phyloP scores from a whole-genome alignment of 176 grass and related monocot genomes.

The Oryza meridionalis region DNA sequence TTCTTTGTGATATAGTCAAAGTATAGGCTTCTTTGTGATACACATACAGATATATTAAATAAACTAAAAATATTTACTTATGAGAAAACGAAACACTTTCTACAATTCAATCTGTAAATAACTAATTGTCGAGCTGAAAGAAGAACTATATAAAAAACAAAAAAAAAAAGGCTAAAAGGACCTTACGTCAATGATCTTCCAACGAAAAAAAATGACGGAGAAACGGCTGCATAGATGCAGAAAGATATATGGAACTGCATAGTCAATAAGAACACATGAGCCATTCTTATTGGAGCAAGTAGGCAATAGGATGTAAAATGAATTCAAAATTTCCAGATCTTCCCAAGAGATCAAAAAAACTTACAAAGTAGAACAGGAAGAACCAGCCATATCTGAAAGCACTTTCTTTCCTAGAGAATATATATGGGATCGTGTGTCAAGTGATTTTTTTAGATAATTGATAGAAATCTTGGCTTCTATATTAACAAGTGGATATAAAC shows the following conservation, averaged over 20 bases:
- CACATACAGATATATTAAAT: not conserved
- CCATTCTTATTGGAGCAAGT: not conserved
- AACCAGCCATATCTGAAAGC: slow-evolving; percentile 91
- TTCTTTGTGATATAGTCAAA: not conserved
- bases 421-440: slow-evolving; percentile 26
- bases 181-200: slow-evolving; percentile 73
- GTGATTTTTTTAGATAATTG: no score
- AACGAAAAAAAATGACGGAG: slow-evolving; percentile 47
- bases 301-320: not conserved
- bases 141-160: not conserved
- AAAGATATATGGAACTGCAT: slow-evolving; percentile 67
- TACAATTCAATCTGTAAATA: not conserved
- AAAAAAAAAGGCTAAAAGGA: not conserved
- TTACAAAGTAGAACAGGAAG: slow-evolving; percentile 90
- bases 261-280: slow-evolving; percentile 26
- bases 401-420: slow-evolving; percentile 80
- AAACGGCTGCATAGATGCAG: slow-evolving; percentile 58
- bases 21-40: not conserved
- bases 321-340: not conserved
- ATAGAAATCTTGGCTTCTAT: no score
- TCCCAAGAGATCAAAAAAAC: not conserved
- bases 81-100: no score
- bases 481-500: no score
- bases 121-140: not conserved
- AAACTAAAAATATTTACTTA: no score